Evolutionary conservation across 116 monocot species (phyloP).

Genomic region (Dioscorea cayenensis): DNA sequence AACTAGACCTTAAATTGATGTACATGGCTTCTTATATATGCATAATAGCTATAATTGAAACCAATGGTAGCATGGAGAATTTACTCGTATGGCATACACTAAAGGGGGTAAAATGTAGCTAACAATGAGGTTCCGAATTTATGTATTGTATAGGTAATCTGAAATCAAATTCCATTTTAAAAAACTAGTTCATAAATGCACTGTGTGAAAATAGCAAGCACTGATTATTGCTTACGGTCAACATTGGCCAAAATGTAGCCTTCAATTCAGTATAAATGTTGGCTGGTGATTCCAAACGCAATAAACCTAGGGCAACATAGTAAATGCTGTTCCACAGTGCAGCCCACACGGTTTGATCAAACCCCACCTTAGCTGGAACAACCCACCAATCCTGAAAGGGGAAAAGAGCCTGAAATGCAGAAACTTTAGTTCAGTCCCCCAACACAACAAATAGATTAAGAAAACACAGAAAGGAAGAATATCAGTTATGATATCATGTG

Average conservation of each 20-base stretch:
- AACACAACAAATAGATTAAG: constrained; percentile 4
- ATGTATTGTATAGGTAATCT: background rate
- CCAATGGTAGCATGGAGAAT: too few species aligned
- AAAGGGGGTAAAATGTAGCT: too few species aligned
- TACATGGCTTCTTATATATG: too few species aligned
- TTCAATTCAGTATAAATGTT: constrained; percentile 62
- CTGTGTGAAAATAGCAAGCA: background rate
- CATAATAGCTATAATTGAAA: too few species aligned
- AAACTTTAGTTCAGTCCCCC: background rate
- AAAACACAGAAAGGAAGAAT: background rate
- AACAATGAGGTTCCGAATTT: background rate
- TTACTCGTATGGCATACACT: too few species aligned
- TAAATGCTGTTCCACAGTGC: constrained; percentile 96
- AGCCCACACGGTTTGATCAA: constrained; percentile 90
- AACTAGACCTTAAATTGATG: too few species aligned
- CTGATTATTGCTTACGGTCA: constrained; percentile 58
- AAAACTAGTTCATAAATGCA: background rate
- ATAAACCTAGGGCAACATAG: constrained; percentile 62
- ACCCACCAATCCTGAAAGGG: constrained; percentile 96
- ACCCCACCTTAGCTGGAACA: constrained; percentile 77
- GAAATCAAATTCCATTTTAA: background rate
- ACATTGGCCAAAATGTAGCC: constrained; percentile 84
- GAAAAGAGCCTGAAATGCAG: constrained; percentile 60
- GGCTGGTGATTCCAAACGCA: constrained; percentile 73
- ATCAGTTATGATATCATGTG: background rate